phyloP scores from a whole-genome alignment of 2,329 filamentous ascomycete genomes.

The Fusarium duplospermum region DNA sequence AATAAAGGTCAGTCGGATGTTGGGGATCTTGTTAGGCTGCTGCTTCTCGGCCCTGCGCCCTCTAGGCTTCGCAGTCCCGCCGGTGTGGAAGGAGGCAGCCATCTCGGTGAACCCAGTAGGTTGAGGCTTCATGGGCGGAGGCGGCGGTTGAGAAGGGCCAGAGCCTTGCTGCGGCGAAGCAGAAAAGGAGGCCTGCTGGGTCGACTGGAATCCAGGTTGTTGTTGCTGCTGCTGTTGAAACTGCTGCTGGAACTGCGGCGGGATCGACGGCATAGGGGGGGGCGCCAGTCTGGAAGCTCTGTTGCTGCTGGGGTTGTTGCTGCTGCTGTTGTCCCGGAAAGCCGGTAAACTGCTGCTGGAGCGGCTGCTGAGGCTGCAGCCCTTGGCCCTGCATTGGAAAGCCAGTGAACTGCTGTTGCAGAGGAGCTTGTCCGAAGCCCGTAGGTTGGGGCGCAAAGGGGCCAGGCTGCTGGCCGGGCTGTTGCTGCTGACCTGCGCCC shows the following conservation, averaged over 20 bases:
- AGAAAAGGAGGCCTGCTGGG: slow-evolving; percentile 59
- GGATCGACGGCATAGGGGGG: slow-evolving; percentile 70
- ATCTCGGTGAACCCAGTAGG: slow-evolving; percentile 74
- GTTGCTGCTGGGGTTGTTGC: slow-evolving; percentile 62
- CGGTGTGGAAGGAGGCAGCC: slow-evolving; percentile 73
- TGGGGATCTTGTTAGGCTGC: slow-evolving; percentile 82
- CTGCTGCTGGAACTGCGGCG: slow-evolving; percentile 70
- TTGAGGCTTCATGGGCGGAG: slow-evolving; percentile 73
- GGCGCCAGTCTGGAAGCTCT: slow-evolving; percentile 69
- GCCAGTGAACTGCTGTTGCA: slow-evolving; percentile 71
- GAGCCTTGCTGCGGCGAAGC: slow-evolving; percentile 63
- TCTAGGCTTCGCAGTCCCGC: slow-evolving; percentile 57
- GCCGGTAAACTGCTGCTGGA: slow-evolving; percentile 77
- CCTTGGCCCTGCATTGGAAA: slow-evolving; percentile 64
- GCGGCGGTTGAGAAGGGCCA: slow-evolving; percentile 61
- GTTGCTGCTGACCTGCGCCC: slow-evolving; percentile 58
- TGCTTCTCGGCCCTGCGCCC: slow-evolving; percentile 61
- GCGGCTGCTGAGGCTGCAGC: slow-evolving; percentile 68
- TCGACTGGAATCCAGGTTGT: slow-evolving; percentile 53
- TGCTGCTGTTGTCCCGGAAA: slow-evolving; percentile 62
- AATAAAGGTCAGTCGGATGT: slow-evolving; percentile 94
- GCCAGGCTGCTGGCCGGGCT: slow-evolving; percentile 61
- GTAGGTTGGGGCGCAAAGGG: slow-evolving; percentile 70
- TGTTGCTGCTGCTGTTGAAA: slow-evolving; percentile 65
- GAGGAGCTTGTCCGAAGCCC: slow-evolving; percentile 64